These are phyloP conservation scores for Seminavis robusta DNA, from an alignment of 108 stramenopile species.

Conservation along the genomic window DNA sequence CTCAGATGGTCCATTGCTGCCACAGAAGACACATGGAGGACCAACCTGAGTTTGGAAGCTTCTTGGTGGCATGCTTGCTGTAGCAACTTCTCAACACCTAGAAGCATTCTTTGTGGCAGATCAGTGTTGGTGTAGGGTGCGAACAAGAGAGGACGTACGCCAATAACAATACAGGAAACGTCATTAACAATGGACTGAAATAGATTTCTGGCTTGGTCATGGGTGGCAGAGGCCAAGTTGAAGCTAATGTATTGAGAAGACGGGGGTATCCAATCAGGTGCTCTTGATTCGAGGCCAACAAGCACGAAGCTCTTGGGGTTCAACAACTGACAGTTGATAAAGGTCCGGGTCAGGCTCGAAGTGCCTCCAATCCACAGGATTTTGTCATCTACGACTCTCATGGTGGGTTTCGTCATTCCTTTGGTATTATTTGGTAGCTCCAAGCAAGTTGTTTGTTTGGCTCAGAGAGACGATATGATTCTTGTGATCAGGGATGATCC, in stretches of 20 bases:
- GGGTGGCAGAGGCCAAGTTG: background rate
- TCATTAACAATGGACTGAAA: background rate
- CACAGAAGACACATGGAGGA: constrained; percentile 26
- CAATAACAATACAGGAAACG: constrained; percentile 2
- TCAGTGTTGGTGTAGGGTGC: background rate
- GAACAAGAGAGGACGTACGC: constrained; percentile 19
- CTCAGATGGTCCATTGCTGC: constrained; percentile 22
- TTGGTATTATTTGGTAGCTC: no score
- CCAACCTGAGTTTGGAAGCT: background rate
- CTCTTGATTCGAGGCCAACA: constrained; percentile 6
- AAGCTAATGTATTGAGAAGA: background rate
- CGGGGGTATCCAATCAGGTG: constrained; percentile 13
- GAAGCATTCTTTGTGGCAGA: constrained; percentile 10
- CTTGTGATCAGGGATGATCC: no score
- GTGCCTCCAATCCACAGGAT: constrained; percentile 31
- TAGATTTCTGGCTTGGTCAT: background rate
- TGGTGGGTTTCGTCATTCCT: no score
- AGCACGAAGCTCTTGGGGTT: constrained; percentile 3
- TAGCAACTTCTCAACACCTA: constrained; percentile 8
- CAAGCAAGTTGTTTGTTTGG: no score
- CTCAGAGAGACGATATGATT: no score
- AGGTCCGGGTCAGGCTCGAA: constrained; percentile 21
- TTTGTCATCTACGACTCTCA: no score
- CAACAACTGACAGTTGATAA: constrained; percentile 1
- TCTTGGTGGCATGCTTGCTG: constrained; percentile 3